Conservation (phyloP, 495 filamentous ascomycete species). For the Penicillium robsamsonii region DNA sequence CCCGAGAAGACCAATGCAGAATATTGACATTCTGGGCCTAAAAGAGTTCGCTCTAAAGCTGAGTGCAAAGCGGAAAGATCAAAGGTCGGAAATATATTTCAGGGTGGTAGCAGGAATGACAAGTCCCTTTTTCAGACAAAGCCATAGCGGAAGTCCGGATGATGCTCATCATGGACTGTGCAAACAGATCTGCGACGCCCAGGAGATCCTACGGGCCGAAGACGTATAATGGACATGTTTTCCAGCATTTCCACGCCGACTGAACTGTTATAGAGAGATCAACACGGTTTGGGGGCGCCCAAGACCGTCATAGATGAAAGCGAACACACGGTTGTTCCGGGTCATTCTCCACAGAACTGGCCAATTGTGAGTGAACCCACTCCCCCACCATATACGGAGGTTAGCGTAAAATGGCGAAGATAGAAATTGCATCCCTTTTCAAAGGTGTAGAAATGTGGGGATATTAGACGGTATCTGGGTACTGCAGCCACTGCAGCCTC, state of each 20-base stretch:
- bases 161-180: constrained; percentile 18
- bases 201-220: constrained; percentile 15
- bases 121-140: constrained; percentile 16
- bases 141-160: constrained; percentile 14
- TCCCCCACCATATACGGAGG: not conserved
- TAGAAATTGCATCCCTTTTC: no score
- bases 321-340: not conserved
- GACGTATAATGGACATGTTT: not conserved
- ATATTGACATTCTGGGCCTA: constrained; percentile 5
- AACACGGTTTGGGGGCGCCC: not conserved
- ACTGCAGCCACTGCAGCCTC: not conserved
- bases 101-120: no score
- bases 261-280: not conserved
- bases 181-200: constrained; percentile 16
- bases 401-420: not conserved
- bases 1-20: constrained; percentile 10
- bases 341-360: not conserved
- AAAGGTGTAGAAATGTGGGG: no score
- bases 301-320: not conserved
- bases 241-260: not conserved
- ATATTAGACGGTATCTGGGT: not conserved
- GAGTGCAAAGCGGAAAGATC: not conserved
- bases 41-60: constrained; percentile 11
- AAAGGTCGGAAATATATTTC: not conserved
- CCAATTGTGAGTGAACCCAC: not conserved